Evolutionary conservation across 2,329 filamentous ascomycete species (phyloP).

Genomic region (Acephala macrosclerotiorum): DNA sequence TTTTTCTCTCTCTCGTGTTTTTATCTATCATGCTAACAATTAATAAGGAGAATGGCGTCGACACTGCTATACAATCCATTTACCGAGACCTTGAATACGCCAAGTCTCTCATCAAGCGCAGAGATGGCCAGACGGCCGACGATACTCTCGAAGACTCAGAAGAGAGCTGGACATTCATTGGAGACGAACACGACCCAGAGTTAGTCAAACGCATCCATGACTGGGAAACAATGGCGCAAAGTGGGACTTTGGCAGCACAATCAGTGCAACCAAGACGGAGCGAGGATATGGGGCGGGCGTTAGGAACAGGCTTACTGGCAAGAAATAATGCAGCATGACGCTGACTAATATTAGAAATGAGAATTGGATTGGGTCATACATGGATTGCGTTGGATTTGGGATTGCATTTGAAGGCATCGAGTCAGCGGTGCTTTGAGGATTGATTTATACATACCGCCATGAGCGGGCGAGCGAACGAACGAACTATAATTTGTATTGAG

Average conservation of each 20-base stretch:
- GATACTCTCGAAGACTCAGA: constrained; percentile 68
- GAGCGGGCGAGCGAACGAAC: neutral
- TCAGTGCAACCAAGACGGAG: constrained; percentile 2
- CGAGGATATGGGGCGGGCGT: constrained; percentile 30
- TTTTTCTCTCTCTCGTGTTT: neutral
- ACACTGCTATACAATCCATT: constrained; percentile 86
- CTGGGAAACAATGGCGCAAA: constrained; percentile 43
- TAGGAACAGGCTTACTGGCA: neutral
- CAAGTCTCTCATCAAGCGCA: constrained; percentile 78
- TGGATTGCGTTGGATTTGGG: constrained; percentile 6
- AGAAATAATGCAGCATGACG: constrained; percentile 12
- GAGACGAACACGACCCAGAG: constrained; percentile 50
- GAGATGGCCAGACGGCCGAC: constrained; percentile 59
- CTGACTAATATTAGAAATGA: neutral
- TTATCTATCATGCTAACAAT: constrained; percentile 40
- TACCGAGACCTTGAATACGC: constrained; percentile 97
- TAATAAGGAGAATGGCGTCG: constrained; percentile 84
- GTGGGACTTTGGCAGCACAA: constrained; percentile 26
- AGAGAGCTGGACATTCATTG: constrained; percentile 92
- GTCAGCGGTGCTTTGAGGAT: constrained; percentile 4
- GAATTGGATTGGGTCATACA: neutral
- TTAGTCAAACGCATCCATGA: constrained; percentile 41
- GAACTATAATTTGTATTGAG: constrained; percentile 17
- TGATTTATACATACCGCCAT: constrained; percentile 1
- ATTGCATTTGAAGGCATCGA: constrained; percentile 5